phyloP scores from a whole-genome alignment of 768 basidiomycete species.

The Daedaleopsis nitida region DNA sequence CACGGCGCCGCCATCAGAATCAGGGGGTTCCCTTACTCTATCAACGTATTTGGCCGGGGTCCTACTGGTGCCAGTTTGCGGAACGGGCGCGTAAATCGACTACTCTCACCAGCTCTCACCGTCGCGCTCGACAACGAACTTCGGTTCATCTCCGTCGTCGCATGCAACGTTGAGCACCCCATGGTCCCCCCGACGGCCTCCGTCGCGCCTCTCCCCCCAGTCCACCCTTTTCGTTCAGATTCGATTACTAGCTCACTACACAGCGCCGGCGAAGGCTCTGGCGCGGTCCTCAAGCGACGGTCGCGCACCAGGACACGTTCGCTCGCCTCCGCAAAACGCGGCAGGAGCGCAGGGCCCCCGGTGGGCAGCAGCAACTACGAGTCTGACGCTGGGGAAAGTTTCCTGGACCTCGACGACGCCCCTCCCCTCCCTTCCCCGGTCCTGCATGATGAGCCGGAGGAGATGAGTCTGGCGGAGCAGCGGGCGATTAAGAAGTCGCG shows the following conservation, averaged over 20 bases:
- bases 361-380: constrained; percentile 13
- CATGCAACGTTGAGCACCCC: constrained; percentile 31
- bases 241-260: constrained; percentile 31
- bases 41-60: constrained; percentile 9
- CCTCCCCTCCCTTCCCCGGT: constrained; percentile 19
- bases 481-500: constrained; percentile 12
- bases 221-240: constrained; percentile 30
- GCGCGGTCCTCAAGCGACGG: constrained; percentile 31
- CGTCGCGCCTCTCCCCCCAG: constrained; percentile 17
- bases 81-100: constrained; percentile 11
- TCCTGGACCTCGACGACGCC: constrained; percentile 20
- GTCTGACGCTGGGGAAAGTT: constrained; percentile 18
- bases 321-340: constrained; percentile 23
- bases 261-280: constrained; percentile 20
- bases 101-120: background rate
- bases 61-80: constrained; percentile 2
- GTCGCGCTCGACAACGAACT: constrained; percentile 17
- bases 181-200: constrained; percentile 33
- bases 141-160: constrained; percentile 20
- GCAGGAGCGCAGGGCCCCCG: constrained; percentile 27
- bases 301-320: constrained; percentile 34
- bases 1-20: constrained; percentile 17
- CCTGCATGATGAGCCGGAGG: constrained; percentile 22
- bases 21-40: background rate
- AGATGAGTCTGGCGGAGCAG: constrained; percentile 7